Percentiles rank a stretch among this genome's conserved stretches.
Conservation (phyloP, 805 yeast genomes). For the Zygotorulaspora chibaensis region DNA sequence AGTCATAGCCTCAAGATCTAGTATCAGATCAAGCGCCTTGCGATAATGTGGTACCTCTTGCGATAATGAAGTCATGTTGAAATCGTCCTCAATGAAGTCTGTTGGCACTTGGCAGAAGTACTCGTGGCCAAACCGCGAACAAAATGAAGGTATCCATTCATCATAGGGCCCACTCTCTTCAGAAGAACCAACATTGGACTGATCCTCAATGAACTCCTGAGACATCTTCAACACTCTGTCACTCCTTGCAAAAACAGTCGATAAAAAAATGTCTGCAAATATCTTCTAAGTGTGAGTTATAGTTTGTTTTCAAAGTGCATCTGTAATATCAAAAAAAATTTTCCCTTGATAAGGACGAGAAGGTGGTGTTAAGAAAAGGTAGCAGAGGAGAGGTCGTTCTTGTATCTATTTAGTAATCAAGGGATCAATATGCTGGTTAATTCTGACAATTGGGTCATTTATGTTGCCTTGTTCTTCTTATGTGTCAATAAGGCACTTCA, state of each 20-base stretch:
- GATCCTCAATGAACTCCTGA: conserved; percentile 24
- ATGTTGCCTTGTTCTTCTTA: conserved; percentile 19
- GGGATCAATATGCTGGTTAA: conserved; percentile 1
- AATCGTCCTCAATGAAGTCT: conserved; percentile 94
- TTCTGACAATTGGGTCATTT: conserved; percentile 19
- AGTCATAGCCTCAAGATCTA: conserved; percentile 66
- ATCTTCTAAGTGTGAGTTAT: background rate
- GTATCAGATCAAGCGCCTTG: conserved; percentile 84
- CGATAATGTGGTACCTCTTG: conserved; percentile 84
- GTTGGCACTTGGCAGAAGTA: conserved; percentile 88
- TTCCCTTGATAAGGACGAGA: background rate
- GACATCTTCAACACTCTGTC: conserved; percentile 14
- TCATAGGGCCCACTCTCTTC: conserved; percentile 38
- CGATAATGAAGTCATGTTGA: conserved; percentile 86
- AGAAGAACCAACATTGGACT: conserved; percentile 20
- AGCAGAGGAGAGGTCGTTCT: background rate
- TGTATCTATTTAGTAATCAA: background rate
- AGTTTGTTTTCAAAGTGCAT: background rate
- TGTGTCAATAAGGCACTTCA: conserved; percentile 22
- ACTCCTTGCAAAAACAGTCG: background rate
- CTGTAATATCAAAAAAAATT: background rate
- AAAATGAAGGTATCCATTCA: conserved; percentile 80
- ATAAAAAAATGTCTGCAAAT: background rate
- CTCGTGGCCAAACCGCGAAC: conserved; percentile 77
- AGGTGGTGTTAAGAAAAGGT: background rate